Conservation (phyloP, 2,329 filamentous ascomycete species). For the Cladosporium austrohemisphaericum region DNA sequence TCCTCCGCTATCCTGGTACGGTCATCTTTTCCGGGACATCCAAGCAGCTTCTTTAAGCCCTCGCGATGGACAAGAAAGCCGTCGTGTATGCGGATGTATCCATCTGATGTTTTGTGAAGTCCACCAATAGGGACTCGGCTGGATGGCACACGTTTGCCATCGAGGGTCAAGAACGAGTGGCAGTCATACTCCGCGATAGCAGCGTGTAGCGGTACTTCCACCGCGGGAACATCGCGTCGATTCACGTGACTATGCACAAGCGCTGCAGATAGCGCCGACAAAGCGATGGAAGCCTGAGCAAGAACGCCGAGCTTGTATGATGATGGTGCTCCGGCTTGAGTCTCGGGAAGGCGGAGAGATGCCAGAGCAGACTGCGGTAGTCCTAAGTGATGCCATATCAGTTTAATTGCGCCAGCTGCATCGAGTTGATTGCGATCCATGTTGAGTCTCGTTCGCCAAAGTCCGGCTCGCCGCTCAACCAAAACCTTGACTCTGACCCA, state of each 20-base stretch:
- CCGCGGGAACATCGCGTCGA: constrained; percentile 29
- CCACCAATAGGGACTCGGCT: constrained; percentile 48
- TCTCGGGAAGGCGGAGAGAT: constrained; percentile 4
- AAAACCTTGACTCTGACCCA: too few relatives aligned
- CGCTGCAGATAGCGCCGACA: constrained; percentile 50
- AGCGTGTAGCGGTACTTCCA: constrained; percentile 45
- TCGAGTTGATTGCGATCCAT: neutral
- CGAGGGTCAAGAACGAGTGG: constrained; percentile 47
- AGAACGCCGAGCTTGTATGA: constrained; percentile 55
- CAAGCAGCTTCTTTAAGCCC: constrained; percentile 45
- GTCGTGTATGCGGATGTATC: constrained; percentile 55
- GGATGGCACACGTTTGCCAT: constrained; percentile 34
- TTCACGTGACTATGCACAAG: constrained; percentile 41
- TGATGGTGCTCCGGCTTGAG: constrained; percentile 38
- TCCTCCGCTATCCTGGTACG: constrained; percentile 39
- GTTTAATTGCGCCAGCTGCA: neutral
- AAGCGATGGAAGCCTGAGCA: constrained; percentile 50
- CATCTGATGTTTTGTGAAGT: constrained; percentile 50
- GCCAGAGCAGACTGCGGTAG: constrained; percentile 6
- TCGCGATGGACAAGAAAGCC: constrained; percentile 49
- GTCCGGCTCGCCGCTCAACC: too few relatives aligned
- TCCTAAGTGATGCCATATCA: constrained; percentile 11
- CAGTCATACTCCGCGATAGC: constrained; percentile 53
- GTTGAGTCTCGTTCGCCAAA: neutral
- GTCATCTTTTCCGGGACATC: constrained; percentile 32